Percentiles rank a stretch among this genome's conserved stretches.
phyloP scores from a whole-genome alignment of 2,329 filamentous ascomycete species.

The Dothidotthia symphoricarpi region DNA sequence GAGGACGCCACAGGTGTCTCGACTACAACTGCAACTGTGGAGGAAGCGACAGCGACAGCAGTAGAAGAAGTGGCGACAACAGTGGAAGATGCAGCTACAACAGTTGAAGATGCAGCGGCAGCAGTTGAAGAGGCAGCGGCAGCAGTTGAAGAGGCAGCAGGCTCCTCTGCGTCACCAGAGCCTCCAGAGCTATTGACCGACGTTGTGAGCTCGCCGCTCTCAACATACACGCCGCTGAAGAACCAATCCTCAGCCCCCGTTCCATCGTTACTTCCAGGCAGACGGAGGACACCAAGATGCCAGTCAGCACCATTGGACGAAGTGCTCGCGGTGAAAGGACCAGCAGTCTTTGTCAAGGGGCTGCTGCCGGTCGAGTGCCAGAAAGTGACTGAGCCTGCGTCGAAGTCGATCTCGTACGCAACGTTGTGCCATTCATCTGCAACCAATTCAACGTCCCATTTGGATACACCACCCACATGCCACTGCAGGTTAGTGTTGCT shows the following conservation, averaged over 20 bases:
- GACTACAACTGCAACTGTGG: slow-evolving; percentile 1
- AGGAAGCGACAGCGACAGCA: slow-evolving; percentile 2
- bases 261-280: slow-evolving; percentile 58
- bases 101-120: slow-evolving; percentile 2
- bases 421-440: slow-evolving; percentile 72
- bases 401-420: slow-evolving; percentile 71
- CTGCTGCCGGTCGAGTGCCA: slow-evolving; percentile 66
- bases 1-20: slow-evolving; percentile 3
- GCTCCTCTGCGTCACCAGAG: slow-evolving; percentile 6
- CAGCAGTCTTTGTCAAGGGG: slow-evolving; percentile 57
- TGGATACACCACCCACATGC: slow-evolving; percentile 58
- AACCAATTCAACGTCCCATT: slow-evolving; percentile 63
- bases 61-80: slow-evolving; percentile 6
- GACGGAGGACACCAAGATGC: slow-evolving; percentile 68
- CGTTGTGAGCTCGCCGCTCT: slow-evolving; percentile 52
- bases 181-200: slow-evolving; percentile 21
- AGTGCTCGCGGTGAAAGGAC: slow-evolving; percentile 59
- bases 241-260: slow-evolving; percentile 63
- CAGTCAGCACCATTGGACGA: slow-evolving; percentile 68
- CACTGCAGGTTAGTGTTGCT: slow-evolving; percentile 60
- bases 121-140: slow-evolving; percentile 7
- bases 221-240: slow-evolving; percentile 71
- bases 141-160: slow-evolving; percentile 10
- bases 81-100: slow-evolving; percentile 3
- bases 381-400: slow-evolving; percentile 60